Evolutionary conservation across 345 rosid genomes (phyloP).

Genomic region (Cochlearia excelsa): DNA sequence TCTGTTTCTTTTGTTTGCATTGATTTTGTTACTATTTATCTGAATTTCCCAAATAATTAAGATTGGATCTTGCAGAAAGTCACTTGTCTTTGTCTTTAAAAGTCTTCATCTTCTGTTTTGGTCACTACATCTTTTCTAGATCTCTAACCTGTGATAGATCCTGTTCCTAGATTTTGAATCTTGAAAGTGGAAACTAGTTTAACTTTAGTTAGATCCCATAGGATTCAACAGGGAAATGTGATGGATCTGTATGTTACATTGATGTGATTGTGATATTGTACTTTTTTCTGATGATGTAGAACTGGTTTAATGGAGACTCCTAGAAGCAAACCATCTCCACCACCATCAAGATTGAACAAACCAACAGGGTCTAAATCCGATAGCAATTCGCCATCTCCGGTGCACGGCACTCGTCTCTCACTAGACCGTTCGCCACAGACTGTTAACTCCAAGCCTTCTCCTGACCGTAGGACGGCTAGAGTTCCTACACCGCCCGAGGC

Average conservation of each 20-base stretch:
- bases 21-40: constrained; percentile 10
- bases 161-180: background rate
- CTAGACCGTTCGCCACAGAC: constrained; percentile 67
- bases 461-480: constrained; percentile 65
- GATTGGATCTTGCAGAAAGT: constrained; percentile 26
- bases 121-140: background rate
- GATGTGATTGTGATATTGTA: constrained; percentile 46
- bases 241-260: constrained; percentile 33
- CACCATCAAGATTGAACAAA: constrained; percentile 60
- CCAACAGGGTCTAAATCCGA: constrained; percentile 58
- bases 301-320: constrained; percentile 73
- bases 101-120: constrained; percentile 13
- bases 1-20: constrained; percentile 17
- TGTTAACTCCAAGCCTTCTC: constrained; percentile 54
- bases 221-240: background rate
- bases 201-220: constrained; percentile 7
- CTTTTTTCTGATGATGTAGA: constrained; percentile 44
- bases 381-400: constrained; percentile 55
- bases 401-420: constrained; percentile 59
- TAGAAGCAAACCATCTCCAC: constrained; percentile 68
- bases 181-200: background rate
- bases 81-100: background rate
- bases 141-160: constrained; percentile 11
- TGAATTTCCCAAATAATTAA: constrained; percentile 8
- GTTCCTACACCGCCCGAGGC: constrained; percentile 67